phyloP scores from a whole-genome alignment of 73 alveolate genomes.

The Paramecium sexaurelia region DNA sequence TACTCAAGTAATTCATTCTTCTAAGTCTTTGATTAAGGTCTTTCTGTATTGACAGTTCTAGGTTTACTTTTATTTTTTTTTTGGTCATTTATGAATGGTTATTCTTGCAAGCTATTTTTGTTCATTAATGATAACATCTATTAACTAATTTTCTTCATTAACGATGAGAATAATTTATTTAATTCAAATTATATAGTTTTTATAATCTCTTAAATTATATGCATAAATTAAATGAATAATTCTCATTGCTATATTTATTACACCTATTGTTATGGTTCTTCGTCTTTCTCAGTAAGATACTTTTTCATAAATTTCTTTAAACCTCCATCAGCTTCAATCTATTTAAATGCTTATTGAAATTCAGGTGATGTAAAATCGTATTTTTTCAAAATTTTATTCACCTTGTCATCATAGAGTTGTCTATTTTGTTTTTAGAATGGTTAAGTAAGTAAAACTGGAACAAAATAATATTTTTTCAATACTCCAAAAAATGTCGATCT shows the following conservation, averaged over 20 bases:
- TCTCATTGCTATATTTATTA: not conserved
- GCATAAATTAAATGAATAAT: not conserved
- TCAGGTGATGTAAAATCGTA: not conserved
- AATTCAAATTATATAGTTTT: not conserved
- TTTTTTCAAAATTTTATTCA: not conserved
- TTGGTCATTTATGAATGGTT: not conserved
- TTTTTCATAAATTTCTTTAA: constrained; percentile 10
- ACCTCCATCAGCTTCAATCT: not conserved
- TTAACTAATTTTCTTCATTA: constrained; percentile 26
- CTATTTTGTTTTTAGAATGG: constrained; percentile 8
- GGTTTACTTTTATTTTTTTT: constrained; percentile 4
- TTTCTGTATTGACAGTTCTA: constrained; percentile 25
- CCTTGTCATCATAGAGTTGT: not conserved
- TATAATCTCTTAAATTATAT: not conserved
- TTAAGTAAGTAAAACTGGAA: not conserved
- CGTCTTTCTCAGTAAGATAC: not conserved
- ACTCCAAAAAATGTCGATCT: not conserved
- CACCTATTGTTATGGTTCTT: not conserved
- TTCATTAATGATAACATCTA: not conserved
- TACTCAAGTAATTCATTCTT: constrained; percentile 31
- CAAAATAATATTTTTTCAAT: not conserved
- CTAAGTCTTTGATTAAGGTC: constrained; percentile 4
- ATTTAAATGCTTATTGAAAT: not conserved
- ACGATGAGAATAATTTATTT: constrained; percentile 12
- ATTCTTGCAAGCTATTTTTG: not conserved